Evolutionary conservation across 2,329 filamentous ascomycete species (phyloP).

Genomic region (Apiospora malaysiana): DNA sequence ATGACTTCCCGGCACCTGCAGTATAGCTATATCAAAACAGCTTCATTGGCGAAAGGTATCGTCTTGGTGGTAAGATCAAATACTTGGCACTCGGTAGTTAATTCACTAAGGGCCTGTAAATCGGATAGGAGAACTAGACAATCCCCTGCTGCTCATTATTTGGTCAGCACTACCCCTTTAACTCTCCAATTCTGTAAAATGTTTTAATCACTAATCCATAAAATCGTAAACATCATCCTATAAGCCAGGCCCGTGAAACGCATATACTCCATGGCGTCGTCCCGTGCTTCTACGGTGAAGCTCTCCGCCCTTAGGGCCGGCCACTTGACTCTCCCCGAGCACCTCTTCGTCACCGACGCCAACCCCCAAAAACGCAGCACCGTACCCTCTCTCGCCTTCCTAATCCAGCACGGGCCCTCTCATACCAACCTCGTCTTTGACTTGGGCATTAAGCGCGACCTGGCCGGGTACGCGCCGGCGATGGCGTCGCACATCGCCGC

Average conservation of each 20-base stretch:
- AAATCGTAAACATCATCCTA: neutral
- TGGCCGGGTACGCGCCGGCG: slow-evolving; percentile 47
- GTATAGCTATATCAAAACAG: neutral
- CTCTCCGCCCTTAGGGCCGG: slow-evolving; percentile 46
- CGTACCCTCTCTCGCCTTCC: slow-evolving; percentile 59
- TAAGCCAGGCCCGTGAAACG: neutral
- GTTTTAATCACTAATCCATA: neutral
- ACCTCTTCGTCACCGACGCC: slow-evolving; percentile 51
- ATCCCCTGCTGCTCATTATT: neutral
- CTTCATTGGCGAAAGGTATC: neutral
- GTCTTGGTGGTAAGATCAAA: neutral
- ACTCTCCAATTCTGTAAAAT: neutral
- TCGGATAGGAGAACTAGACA: neutral
- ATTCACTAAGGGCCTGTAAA: neutral
- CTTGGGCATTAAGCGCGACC: slow-evolving; percentile 55
- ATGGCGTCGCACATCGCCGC: slow-evolving; percentile 51
- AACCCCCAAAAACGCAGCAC: slow-evolving; percentile 49
- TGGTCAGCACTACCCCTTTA: neutral
- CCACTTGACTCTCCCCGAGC: slow-evolving; percentile 53
- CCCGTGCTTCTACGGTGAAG: slow-evolving; percentile 30
- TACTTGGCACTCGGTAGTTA: neutral
- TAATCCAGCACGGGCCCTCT: slow-evolving; percentile 52
- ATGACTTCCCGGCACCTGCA: neutral
- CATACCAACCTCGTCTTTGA: slow-evolving; percentile 55
- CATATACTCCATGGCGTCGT: neutral